A percentile compares a stretch with the other conserved stretches of the same genome.
phyloP scores from a whole-genome alignment of 2,329 filamentous ascomycete genomes.

The Moelleriella libera region DNA sequence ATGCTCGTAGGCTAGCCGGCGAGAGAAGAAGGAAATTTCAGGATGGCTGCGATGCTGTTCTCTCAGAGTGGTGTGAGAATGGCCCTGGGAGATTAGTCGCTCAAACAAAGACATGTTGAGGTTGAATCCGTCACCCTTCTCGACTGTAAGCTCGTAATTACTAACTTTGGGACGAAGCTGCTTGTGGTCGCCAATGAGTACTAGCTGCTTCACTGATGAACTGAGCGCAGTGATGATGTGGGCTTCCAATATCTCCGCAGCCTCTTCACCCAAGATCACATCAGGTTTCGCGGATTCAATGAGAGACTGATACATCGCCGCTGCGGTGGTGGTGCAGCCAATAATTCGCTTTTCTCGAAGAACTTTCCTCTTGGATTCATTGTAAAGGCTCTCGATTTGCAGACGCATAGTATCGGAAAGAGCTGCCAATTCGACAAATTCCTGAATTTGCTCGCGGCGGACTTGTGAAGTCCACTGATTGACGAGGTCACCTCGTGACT shows the following conservation, averaged over 20 bases:
- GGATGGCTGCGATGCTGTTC: constrained; percentile 57
- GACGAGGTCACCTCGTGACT: constrained; percentile 20
- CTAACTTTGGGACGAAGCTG: constrained; percentile 56
- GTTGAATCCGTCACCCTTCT: constrained; percentile 51
- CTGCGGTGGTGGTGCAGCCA: constrained; percentile 57
- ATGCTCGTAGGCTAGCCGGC: constrained; percentile 45
- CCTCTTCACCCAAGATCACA: constrained; percentile 56
- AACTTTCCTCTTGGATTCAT: constrained; percentile 23
- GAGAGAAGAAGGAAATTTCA: constrained; percentile 47
- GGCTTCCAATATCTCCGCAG: constrained; percentile 57
- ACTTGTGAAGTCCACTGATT: constrained; percentile 29
- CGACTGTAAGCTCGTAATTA: constrained; percentile 45
- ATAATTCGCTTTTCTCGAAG: constrained; percentile 46
- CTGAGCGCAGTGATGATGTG: constrained; percentile 46
- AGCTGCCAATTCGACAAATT: constrained; percentile 21
- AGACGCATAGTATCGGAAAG: constrained; percentile 27
- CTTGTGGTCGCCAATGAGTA: constrained; percentile 61
- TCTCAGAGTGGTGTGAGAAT: constrained; percentile 36
- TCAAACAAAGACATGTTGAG: constrained; percentile 59
- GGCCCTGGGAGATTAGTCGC: constrained; percentile 42
- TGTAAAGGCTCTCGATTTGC: constrained; percentile 27
- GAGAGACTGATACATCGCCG: constrained; percentile 43
- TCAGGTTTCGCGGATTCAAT: constrained; percentile 41
- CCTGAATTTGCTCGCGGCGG: constrained; percentile 32
- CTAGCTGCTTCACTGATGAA: constrained; percentile 41